phyloP scores from a whole-genome alignment of 78 protist species.

The Emiliania huxleyi region DNA sequence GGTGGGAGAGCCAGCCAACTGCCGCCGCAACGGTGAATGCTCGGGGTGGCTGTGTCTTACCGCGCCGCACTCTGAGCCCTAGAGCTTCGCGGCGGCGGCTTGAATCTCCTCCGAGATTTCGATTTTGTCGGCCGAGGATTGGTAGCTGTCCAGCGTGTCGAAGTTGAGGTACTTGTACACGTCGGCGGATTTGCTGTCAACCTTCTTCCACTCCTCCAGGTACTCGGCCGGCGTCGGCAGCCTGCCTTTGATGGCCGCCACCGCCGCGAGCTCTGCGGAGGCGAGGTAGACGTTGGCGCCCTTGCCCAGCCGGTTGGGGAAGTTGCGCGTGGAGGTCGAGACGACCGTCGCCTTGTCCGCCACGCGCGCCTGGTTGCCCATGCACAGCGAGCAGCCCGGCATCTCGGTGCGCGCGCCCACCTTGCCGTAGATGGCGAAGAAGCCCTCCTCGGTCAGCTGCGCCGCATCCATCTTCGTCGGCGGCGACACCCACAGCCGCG shows the following conservation, averaged over 20 bases:
- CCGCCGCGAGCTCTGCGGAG: constrained; percentile 64
- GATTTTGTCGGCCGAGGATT: neutral
- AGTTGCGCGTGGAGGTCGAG: constrained; percentile 67
- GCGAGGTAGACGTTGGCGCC: constrained; percentile 68
- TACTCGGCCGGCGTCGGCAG: constrained; percentile 61
- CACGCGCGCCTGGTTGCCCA: constrained; percentile 72
- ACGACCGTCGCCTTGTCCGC: constrained; percentile 60
- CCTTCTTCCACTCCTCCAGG: constrained; percentile 19
- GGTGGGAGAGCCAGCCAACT: too few species aligned
- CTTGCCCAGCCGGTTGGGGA: constrained; percentile 70
- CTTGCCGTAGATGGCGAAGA: constrained; percentile 45
- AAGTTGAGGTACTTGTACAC: constrained; percentile 68
- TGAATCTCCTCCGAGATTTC: neutral
- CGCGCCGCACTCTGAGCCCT: too few species aligned
- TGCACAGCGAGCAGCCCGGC: constrained; percentile 70
- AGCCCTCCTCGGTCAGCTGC: constrained; percentile 54
- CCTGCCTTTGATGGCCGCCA: constrained; percentile 54
- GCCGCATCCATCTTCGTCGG: constrained; percentile 69
- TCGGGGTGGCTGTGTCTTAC: too few species aligned
- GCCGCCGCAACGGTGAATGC: too few species aligned
- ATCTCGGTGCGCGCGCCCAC: constrained; percentile 64
- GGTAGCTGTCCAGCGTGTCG: constrained; percentile 29
- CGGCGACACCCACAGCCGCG: constrained; percentile 58
- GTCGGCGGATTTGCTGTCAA: constrained; percentile 44
- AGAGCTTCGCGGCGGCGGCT: constrained; percentile 24